These are phyloP conservation scores for Sisymbrium irio DNA, from an alignment of 345 rosid species.

Conservation along the genomic window DNA sequence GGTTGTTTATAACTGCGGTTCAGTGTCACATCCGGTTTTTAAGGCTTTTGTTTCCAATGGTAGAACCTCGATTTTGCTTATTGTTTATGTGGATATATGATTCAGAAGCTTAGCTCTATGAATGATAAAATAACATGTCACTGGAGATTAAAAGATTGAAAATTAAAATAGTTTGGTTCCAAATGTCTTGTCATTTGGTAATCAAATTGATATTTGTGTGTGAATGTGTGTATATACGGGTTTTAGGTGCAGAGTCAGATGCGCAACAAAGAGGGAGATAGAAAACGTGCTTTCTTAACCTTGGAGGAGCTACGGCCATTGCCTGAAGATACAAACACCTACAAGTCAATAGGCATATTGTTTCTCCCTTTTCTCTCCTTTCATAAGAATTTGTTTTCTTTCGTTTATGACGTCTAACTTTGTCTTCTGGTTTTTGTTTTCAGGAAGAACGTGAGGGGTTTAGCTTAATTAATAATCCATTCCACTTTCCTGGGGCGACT, in stretches of 20 bases:
- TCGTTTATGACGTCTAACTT: background rate
- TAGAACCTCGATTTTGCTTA: too few species aligned
- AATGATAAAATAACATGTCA: too few species aligned
- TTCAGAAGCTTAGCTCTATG: too few species aligned
- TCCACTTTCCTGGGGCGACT: slow-evolving; percentile 2
- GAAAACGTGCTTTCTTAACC: slow-evolving; percentile 89
- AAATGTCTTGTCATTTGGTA: background rate
- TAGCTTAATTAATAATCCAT: background rate
- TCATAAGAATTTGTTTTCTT: background rate
- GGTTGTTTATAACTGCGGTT: too few species aligned
- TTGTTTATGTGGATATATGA: too few species aligned
- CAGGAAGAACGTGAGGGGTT: slow-evolving; percentile 94
- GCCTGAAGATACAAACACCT: slow-evolving; percentile 78
- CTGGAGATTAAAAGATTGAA: too few species aligned
- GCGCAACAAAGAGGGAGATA: slow-evolving; percentile 85
- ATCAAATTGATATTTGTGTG: background rate
- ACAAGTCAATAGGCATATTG: slow-evolving; percentile 70
- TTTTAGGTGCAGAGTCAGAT: slow-evolving; percentile 86
- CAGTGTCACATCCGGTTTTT: too few species aligned
- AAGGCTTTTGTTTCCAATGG: too few species aligned
- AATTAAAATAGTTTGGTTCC: too few species aligned
- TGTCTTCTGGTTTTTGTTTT: slow-evolving; percentile 36
- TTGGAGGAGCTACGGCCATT: slow-evolving; percentile 79
- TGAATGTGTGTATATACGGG: background rate
- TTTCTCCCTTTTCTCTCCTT: background rate